Evolutionary conservation across 805 yeast species (phyloP), one percentile per base, ranked within the genome.

Genomic region (Starmerella vitae): DNA sequence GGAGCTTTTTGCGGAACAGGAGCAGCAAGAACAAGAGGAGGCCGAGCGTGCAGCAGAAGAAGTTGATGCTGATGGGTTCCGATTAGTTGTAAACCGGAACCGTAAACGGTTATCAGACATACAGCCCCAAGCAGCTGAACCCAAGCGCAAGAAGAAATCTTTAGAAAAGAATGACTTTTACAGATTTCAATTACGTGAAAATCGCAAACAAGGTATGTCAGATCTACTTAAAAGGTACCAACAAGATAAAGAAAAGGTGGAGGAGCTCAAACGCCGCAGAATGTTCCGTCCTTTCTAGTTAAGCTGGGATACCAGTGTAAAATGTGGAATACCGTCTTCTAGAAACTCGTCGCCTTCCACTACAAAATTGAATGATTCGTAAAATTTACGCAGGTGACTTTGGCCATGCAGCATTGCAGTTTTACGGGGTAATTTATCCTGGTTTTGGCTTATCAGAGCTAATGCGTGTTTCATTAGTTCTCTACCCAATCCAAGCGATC

Each of bases 41-140:
- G 54, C 49, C 15, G 44, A 39, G 21, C 31, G 35, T 14, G 47
- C 52, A 10, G 65, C 65, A 20, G 67, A 71, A 33, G 52, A 72
- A 24, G 91, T 85, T 3, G 97, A 86, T 57, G 95, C 80, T 47
- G 96, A 86, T 57, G 97, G 96, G 2, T 86, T 86, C 62, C 84
- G 94, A 1, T 63, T 81, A 53, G 97, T 86, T 32, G 93, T 85
- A 17, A 84, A 91, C 9, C 69, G 82, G 36, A 86, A 82, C 55
- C 72, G 94, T 46, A 84, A 82, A 66, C 76, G 91, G 2, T 72
- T 78, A 58, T 73, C 75, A 46, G 81, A 81, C 45, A 66, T 84
- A 29, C 42, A 47, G 10, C 48, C 51, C 0, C 40, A 55, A 14
- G 33, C n/a, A 9, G 36, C n/a, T 8, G 39, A 42, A 20, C 45